Evolutionary conservation across 164 flowering plant species (phyloP).

Genomic region (Brasenia schreberi): DNA sequence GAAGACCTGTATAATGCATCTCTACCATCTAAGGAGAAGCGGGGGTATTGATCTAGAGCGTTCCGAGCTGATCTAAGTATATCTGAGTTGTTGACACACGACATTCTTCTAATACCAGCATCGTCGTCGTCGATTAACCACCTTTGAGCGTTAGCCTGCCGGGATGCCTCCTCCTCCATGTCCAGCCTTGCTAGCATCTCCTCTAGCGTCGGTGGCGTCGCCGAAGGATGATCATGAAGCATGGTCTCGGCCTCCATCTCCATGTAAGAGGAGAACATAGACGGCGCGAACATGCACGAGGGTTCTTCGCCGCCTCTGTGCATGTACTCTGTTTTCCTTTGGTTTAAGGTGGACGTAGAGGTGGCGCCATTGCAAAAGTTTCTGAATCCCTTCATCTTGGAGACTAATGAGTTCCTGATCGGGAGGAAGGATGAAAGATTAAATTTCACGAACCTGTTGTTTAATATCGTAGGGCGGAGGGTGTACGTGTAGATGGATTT

Average conservation of each 20-base stretch:
- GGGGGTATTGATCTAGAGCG: constrained; percentile 86
- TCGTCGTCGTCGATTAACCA: background rate
- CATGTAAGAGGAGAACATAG: constrained; percentile 8
- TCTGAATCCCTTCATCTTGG: constrained; percentile 57
- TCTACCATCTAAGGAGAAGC: constrained; percentile 81
- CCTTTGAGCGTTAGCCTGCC: constrained; percentile 18
- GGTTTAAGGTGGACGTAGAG: constrained; percentile 73
- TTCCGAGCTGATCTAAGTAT: constrained; percentile 66
- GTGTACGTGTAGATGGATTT: background rate
- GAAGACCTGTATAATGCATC: constrained; percentile 82
- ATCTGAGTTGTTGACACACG: constrained; percentile 75
- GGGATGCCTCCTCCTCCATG: constrained; percentile 51
- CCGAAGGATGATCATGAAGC: background rate
- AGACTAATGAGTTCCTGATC: constrained; percentile 47
- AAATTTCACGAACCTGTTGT: too few species aligned
- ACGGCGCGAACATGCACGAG: constrained; percentile 4
- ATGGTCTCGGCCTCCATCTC: constrained; percentile 2
- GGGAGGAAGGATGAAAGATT: constrained; percentile 37
- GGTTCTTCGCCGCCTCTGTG: background rate
- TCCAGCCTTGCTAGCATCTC: constrained; percentile 78
- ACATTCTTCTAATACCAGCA: constrained; percentile 34
- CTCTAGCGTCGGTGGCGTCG: constrained; percentile 44
- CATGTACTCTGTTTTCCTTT: constrained; percentile 13
- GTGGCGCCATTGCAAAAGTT: constrained; percentile 49
- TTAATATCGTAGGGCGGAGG: background rate